Evolutionary conservation across 768 basidiomycete genomes (phyloP).

Genomic region (Fibroporia radiculosa): DNA sequence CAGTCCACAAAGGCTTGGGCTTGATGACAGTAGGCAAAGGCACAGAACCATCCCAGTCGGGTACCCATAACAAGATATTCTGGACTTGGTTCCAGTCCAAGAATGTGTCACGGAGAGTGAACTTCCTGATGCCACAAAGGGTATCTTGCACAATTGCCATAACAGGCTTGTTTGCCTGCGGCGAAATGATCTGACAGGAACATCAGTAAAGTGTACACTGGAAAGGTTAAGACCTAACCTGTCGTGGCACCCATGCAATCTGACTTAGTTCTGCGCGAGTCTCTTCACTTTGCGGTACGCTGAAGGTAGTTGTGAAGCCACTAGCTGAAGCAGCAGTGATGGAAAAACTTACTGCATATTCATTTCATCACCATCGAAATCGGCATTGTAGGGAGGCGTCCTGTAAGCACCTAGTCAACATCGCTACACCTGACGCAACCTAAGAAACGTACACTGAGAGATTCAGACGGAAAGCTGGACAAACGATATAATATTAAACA

Average conservation of each 20-base stretch:
- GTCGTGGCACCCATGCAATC: conserved; percentile 97
- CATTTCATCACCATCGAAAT: conserved; percentile 99
- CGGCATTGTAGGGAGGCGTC: conserved; percentile 97
- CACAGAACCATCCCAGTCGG: conserved; percentile 91
- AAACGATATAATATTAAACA: conserved; percentile 1
- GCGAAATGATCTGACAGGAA: conserved; percentile 81
- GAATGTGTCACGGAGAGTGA: conserved; percentile 92
- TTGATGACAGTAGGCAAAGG: conserved; percentile 94
- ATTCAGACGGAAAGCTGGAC: conserved; percentile 88
- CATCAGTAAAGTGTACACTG: background rate
- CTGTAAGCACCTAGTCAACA: conserved; percentile 39
- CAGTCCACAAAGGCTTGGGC: conserved; percentile 96
- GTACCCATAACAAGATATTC: conserved; percentile 96
- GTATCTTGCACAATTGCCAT: conserved; percentile 99
- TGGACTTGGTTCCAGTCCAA: conserved; percentile 94
- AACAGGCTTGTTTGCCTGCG: conserved; percentile 98
- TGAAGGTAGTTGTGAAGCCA: conserved; percentile 23
- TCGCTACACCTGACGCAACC: too few species aligned
- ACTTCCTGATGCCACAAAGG: conserved; percentile 93
- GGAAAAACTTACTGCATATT: conserved; percentile 95
- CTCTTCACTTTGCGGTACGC: conserved; percentile 96
- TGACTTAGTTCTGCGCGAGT: conserved; percentile 97
- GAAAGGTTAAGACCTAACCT: conserved; percentile 38
- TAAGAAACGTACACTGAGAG: conserved; percentile 79
- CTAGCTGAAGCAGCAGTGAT: background rate